A percentile compares a stretch with the other conserved stretches of the same genome.
Conservation (phyloP, 2,329 filamentous ascomycete genomes). For the Clonostachys chloroleuca region DNA sequence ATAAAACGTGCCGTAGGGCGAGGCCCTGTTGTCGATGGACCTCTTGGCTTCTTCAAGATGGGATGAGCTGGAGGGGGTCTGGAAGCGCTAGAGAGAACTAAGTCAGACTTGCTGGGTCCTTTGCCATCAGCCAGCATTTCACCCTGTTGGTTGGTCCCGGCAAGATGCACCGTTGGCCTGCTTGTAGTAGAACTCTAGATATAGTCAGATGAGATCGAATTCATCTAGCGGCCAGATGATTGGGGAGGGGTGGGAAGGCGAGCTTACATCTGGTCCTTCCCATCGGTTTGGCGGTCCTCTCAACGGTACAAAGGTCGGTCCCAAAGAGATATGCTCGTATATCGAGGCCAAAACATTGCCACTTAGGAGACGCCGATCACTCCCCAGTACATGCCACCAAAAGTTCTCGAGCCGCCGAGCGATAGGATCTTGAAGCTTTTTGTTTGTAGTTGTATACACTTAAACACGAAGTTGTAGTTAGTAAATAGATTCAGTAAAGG, state of each 20-base stretch:
- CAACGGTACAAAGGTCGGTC: slow-evolving; percentile 52
- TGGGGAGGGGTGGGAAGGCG: too few species aligned
- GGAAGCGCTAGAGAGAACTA: slow-evolving; percentile 30
- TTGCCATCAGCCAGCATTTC: too few species aligned
- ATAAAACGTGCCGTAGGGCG: slow-evolving; percentile 59
- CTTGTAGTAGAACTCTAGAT: too few species aligned
- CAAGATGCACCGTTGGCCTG: too few species aligned
- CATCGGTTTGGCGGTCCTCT: slow-evolving; percentile 48
- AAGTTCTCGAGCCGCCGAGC: slow-evolving; percentile 59
- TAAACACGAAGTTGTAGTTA: neutral
- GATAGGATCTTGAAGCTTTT: slow-evolving; percentile 56
- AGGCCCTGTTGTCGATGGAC: slow-evolving; percentile 46
- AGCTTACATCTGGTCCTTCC: slow-evolving; percentile 41
- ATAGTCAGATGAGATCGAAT: too few species aligned
- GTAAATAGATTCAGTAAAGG: too few species aligned
- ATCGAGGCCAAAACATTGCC: slow-evolving; percentile 49
- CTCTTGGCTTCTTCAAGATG: slow-evolving; percentile 55
- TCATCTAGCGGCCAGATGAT: too few species aligned
- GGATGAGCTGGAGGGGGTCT: slow-evolving; percentile 47
- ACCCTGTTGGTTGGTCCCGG: too few species aligned
- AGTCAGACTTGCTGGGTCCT: too few species aligned
- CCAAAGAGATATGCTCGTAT: slow-evolving; percentile 54
- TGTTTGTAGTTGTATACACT: slow-evolving; percentile 59
- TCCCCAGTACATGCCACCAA: slow-evolving; percentile 64
- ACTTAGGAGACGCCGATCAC: slow-evolving; percentile 46